Evolutionary conservation across 1,139 yeast species (phyloP), one percentile per base, ranked within the genome.

Genomic region (Kodamaea ohmeri): DNA sequence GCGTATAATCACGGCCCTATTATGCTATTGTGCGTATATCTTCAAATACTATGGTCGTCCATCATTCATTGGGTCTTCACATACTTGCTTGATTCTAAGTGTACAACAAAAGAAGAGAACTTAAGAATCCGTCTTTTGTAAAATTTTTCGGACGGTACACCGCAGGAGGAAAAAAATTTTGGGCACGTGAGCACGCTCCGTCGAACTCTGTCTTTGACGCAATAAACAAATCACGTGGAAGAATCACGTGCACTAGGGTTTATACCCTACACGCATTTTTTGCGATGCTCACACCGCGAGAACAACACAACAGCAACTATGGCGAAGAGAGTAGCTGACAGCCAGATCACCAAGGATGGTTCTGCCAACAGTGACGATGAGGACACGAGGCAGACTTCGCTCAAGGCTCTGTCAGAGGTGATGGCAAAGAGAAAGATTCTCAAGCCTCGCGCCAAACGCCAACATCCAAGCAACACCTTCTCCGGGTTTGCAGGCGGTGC

Each of bases 321-420:
- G 83, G 67, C 80, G n/a, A 84, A 85, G 56, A 71, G 95, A 65
- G 63, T 69, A 38, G 90, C 94, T 3, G 76, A 65, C 35, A 70
- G 67, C 22, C 86, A 79, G 52, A 70, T 78, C 46, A 71, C 78
- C 31, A 66, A 76, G 48, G 79, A 75, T 41, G 60, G 47, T n/a
- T 51, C 52, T 29, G 61, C 55, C 21, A 62, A 55, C 17, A 53
- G 53, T 18, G 50, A 47, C 13, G 71, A 63, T 25, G 76, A 66
- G 12, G 75, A 62, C 20, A 71, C 59, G 17, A 56, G 21, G 8
- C 37, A 20, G 34, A 53, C 56, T n/a, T 67, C 67, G 24, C 51
- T 49, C 17, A 48, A 53, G 34, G 95, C 96, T 0, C 71, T 84
- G 5, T 70, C 76, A 2, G 78, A 71, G 4, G 80, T 78, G 4